Base-by-base conservation (phyloP, 805 yeast genomes). In the Monosporozyma solicola region DNA sequence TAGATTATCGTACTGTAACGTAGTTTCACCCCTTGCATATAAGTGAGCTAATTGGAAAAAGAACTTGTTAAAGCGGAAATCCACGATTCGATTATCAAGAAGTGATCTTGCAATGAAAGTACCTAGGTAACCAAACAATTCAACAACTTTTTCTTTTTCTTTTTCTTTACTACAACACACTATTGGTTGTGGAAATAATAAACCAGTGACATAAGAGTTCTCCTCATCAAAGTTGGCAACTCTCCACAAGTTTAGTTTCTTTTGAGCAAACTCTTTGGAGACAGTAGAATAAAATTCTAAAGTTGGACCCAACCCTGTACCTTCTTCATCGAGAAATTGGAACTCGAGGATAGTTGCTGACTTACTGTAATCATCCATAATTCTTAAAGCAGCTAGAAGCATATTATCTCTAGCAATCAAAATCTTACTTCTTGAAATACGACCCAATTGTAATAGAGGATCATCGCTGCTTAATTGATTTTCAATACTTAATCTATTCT, bases 261-360 rank as follows among this genome's bases (percentile, higher is more conserved):
- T 76, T 57, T 72, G 75, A 1, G 85, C 72, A 65, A 92, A 89
- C 57, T 84, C 90, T 53, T 75, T 80, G 0, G 97, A 89, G 1
- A 87, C 89, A 15, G 76, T 73, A 0, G 97, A 82, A 63, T 89
- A 92, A 63, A 94, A 92, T 68, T 92, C 99, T 57, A 91, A 73
- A 0, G 99, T 92, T 3, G 99, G 99, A 0, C 99, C 99, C 47
- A 90, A 71, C 0, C 99, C 99, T 0, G 96, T 84, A n/a, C 98
- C 99, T 6, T 78, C 96, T 66, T 92, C 99, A 58, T 85, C 90
- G 57, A 77, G 81, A 61, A 86, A 92, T 65, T 91, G 96, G 53
- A 94, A 83, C 61, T 92, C 98, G 24, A 92, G 70, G 4, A 87
- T 74, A 31, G 89, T 85, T 1, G 96, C 90, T n/a, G 84, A 77